Evolutionary conservation across 352 stramenopile genomes (phyloP), one percentile per base, ranked within the genome.

Genomic region (Phytophthora litchii): DNA sequence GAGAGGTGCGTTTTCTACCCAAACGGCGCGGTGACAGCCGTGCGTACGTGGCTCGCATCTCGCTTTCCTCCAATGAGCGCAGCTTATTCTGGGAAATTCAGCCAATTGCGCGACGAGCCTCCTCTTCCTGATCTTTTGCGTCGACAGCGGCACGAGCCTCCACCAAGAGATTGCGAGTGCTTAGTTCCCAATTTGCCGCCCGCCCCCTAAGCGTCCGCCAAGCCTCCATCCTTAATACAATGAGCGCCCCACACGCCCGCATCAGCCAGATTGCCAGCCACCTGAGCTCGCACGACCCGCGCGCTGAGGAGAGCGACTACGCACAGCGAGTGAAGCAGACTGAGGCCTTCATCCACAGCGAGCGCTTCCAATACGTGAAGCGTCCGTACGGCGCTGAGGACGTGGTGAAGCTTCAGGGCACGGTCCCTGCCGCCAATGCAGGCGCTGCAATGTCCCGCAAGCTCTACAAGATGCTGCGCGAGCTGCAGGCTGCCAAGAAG

Each of bases 371-470:
- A 63, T 71, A 92, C 64, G 80, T 91, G 13, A 89, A 80, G 57
- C 86, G 86, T 19, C 86, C 83, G 44, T 95, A 94, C 72, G 60
- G 65, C 57, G 72, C 85, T 29, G 80, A 92, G 47, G 82, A 91
- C n/a, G 87, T 95, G 20, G 87, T 94, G 53, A 94, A 94, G 67
- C 83, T 95, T 50, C 84, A 95, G 68, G 87, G 84, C 48, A 84
- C 82, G 29, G 61, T 93, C 38, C 73, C 78, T 6, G 65, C 76
- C 4, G 55, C 74, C 59, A 72, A 80, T 57, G 66, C 70, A 29
- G 63, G 81, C 59, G 64, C 54, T 10, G 70, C 82, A 56, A 76
- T 88, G 68, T 91, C 86, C 42, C 60, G 62, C 56, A 95, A 95
- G 78, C 75, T 95, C 11, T 95, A 95, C 76, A 93, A 91, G 72